These are phyloP conservation scores for Ceratocystiopsis brevicomis DNA, from an alignment of 2,329 filamentous ascomycete species.

Conservation along the genomic window DNA sequence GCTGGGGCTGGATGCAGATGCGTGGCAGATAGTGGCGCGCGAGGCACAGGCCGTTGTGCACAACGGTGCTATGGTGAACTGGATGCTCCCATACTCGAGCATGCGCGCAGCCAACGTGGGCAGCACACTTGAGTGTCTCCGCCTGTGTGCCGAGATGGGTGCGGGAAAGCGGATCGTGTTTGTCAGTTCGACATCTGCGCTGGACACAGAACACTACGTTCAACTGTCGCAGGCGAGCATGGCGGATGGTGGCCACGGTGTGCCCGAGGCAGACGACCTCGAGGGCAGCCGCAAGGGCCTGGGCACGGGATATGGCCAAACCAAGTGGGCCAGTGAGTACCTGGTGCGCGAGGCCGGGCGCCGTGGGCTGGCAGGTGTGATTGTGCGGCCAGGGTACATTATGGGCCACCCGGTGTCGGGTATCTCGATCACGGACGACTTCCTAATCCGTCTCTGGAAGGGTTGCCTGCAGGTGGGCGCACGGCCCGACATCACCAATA, in stretches of 20 bases:
- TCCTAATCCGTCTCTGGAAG: constrained; percentile 71
- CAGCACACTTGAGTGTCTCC: constrained; percentile 58
- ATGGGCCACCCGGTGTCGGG: constrained; percentile 54
- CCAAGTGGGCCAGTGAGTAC: constrained; percentile 61
- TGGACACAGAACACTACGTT: constrained; percentile 70
- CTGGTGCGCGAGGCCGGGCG: constrained; percentile 61
- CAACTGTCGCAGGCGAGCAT: constrained; percentile 46
- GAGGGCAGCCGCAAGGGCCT: constrained; percentile 58
- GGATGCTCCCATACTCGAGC: constrained; percentile 59
- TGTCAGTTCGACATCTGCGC: constrained; percentile 61
- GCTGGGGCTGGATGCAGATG: constrained; percentile 48
- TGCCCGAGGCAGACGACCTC: constrained; percentile 62
- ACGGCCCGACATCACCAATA: constrained; percentile 64
- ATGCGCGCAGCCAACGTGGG: constrained; percentile 60
- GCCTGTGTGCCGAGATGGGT: constrained; percentile 42
- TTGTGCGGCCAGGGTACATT: constrained; percentile 74
- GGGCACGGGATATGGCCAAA: constrained; percentile 76
- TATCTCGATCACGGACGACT: constrained; percentile 68
- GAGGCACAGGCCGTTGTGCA: constrained; percentile 59
- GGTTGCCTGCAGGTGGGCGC: constrained; percentile 63
- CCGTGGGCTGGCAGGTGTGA: constrained; percentile 54
- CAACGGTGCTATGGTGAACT: constrained; percentile 68
- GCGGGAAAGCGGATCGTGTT: constrained; percentile 67
- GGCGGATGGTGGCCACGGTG: constrained; percentile 39
- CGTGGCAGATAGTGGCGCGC: constrained; percentile 46